phyloP scores from a whole-genome alignment of 2,329 filamentous ascomycete genomes.

The Aspergillus ibericus region DNA sequence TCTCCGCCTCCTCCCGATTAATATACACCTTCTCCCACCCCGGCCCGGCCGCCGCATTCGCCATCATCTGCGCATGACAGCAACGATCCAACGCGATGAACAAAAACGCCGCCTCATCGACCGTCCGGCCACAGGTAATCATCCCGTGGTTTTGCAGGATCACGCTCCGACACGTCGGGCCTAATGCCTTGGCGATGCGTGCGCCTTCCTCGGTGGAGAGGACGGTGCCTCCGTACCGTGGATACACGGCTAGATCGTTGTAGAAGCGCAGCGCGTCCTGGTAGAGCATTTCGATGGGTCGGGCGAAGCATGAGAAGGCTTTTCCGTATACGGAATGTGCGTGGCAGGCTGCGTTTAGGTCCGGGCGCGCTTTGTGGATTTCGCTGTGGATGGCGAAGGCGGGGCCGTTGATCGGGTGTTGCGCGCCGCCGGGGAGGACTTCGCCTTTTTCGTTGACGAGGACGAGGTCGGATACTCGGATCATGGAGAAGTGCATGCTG shows the following conservation, averaged over 20 bases:
- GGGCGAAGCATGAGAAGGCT: slow-evolving; percentile 46
- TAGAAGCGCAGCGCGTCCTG: slow-evolving; percentile 62
- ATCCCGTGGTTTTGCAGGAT: slow-evolving; percentile 73
- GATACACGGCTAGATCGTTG: slow-evolving; percentile 39
- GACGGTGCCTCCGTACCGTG: slow-evolving; percentile 39
- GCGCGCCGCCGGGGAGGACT: slow-evolving; percentile 43
- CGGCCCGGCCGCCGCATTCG: slow-evolving; percentile 63
- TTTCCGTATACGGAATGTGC: slow-evolving; percentile 49
- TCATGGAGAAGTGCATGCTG: slow-evolving; percentile 45
- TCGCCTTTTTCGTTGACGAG: slow-evolving; percentile 47
- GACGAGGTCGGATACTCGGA: slow-evolving; percentile 46
- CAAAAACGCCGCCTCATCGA: slow-evolving; percentile 72
- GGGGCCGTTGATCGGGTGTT: slow-evolving; percentile 44
- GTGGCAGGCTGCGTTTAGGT: slow-evolving; percentile 49
- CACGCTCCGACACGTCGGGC: slow-evolving; percentile 57
- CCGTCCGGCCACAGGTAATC: slow-evolving; percentile 67
- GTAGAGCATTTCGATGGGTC: slow-evolving; percentile 46
- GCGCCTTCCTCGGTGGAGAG: slow-evolving; percentile 64
- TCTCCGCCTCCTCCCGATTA: slow-evolving; percentile 53
- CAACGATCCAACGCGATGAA: slow-evolving; percentile 68
- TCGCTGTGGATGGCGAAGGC: slow-evolving; percentile 50
- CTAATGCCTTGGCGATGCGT: slow-evolving; percentile 63
- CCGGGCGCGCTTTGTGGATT: slow-evolving; percentile 56
- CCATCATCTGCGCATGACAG: slow-evolving; percentile 66
- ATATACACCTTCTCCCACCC: slow-evolving; percentile 55